Evolutionary conservation across 768 basidiomycete species (phyloP).

Genomic region (Pleurotus citrinopileatus): DNA sequence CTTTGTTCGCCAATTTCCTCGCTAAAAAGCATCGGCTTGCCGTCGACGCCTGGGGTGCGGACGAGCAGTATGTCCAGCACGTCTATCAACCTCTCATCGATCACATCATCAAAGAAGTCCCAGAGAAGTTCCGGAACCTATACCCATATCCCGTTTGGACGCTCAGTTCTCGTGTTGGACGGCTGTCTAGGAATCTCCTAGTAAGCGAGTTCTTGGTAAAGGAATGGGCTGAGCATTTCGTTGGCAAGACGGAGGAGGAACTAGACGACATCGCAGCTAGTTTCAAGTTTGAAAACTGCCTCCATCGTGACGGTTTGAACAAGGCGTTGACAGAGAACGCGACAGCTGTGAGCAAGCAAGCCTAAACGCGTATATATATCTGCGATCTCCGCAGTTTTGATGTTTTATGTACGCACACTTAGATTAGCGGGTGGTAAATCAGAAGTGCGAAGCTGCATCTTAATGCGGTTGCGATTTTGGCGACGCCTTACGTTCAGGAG

Average conservation of each 20-base stretch:
- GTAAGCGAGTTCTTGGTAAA: constrained; percentile 68
- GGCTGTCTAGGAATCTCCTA: constrained; percentile 65
- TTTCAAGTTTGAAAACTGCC: constrained; percentile 69
- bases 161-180: constrained; percentile 47
- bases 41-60: constrained; percentile 77
- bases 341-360: background rate
- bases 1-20: constrained; percentile 64
- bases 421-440: no score
- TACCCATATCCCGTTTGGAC: constrained; percentile 71
- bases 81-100: constrained; percentile 42
- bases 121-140: constrained; percentile 44
- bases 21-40: constrained; percentile 78
- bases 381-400: background rate
- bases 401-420: no score
- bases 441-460: no score
- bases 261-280: constrained; percentile 71
- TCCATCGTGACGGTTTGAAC: constrained; percentile 67
- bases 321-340: constrained; percentile 46
- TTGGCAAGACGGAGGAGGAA: constrained; percentile 55
- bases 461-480: no score
- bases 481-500: no score
- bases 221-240: constrained; percentile 74
- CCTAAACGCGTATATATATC: background rate
- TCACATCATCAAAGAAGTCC: constrained; percentile 58
- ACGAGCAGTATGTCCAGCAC: constrained; percentile 50